Evolutionary conservation across 352 stramenopile genomes (phyloP).

Genomic region (Phytophthora citricola): DNA sequence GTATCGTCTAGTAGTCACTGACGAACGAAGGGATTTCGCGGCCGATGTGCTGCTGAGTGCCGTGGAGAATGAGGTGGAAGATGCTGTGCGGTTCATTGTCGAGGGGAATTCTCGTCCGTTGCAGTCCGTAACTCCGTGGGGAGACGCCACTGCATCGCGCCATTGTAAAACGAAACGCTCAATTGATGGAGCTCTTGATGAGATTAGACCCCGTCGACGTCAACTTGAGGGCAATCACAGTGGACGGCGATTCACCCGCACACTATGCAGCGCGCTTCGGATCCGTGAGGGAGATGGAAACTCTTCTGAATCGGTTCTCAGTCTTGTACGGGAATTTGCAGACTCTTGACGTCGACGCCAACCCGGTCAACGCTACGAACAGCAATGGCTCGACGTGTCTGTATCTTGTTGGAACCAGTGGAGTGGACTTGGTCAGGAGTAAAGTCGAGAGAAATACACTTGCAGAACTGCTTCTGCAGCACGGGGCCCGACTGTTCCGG

Average conservation of each 20-base stretch:
- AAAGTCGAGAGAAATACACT: conserved; percentile 12
- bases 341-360: not conserved
- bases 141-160: conserved; percentile 32
- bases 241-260: not conserved
- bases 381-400: conserved; percentile 2
- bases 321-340: conserved; percentile 12
- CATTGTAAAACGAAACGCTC: conserved; percentile 15
- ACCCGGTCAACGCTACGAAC: conserved; percentile 18
- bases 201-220: conserved; percentile 4
- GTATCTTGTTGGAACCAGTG: conserved; percentile 6
- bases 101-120: conserved; percentile 20
- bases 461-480: conserved; percentile 19
- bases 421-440: too few relatives aligned
- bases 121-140: conserved; percentile 1
- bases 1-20: conserved; percentile 26
- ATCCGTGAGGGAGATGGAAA: conserved; percentile 10
- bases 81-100: conserved; percentile 27
- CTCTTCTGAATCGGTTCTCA: not conserved
- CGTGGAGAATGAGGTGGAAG: conserved; percentile 15
- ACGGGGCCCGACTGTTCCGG: conserved; percentile 24
- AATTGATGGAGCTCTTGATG: conserved; percentile 23
- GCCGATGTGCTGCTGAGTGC: conserved; percentile 9
- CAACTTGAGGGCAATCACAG: conserved; percentile 9
- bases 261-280: conserved; percentile 26
- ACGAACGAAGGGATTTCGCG: conserved; percentile 18